Conservation (phyloP, 768 basidiomycete genomes). For the Lepiota brunneoincarnata region DNA sequence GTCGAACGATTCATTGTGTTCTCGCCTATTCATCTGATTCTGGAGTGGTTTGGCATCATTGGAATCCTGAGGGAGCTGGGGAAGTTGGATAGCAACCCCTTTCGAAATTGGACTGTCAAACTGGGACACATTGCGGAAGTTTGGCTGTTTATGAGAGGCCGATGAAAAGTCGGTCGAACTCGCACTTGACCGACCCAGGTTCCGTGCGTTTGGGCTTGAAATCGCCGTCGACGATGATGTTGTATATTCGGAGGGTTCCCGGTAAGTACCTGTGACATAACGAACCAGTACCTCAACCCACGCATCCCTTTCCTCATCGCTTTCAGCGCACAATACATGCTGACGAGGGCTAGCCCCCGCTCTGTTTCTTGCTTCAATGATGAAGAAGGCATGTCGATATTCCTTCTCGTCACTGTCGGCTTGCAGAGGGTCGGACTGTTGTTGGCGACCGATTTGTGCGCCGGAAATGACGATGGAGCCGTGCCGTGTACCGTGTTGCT, state of each 20-base stretch:
- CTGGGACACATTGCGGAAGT: constrained; percentile 44
- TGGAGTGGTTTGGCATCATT: constrained; percentile 60
- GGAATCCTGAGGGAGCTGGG: constrained; percentile 52
- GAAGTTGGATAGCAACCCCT: constrained; percentile 50
- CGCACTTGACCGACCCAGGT: constrained; percentile 56
- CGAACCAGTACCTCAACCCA: constrained; percentile 95
- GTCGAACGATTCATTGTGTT: constrained; percentile 42
- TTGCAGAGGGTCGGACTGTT: no score
- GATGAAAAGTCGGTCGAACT: constrained; percentile 37
- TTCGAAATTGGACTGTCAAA: constrained; percentile 54
- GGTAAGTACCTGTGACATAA: constrained; percentile 80
- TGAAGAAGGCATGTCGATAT: constrained; percentile 95
- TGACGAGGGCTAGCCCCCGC: constrained; percentile 70
- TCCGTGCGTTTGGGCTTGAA: constrained; percentile 21
- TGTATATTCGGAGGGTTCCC: constrained; percentile 47
- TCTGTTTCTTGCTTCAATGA: constrained; percentile 83
- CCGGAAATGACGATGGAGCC: constrained; percentile 87
- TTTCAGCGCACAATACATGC: constrained; percentile 96
- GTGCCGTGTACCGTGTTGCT: constrained; percentile 88
- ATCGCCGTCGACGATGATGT: constrained; percentile 21
- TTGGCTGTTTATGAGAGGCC: constrained; percentile 29
- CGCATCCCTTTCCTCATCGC: constrained; percentile 86
- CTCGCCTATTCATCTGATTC: constrained; percentile 33
- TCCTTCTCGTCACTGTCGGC: constrained; percentile 93
- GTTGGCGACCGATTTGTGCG: constrained; percentile 95